These are phyloP conservation scores for Auricularia auricula-judae DNA, from an alignment of 768 basidiomycete species.

Conservation along the genomic window DNA sequence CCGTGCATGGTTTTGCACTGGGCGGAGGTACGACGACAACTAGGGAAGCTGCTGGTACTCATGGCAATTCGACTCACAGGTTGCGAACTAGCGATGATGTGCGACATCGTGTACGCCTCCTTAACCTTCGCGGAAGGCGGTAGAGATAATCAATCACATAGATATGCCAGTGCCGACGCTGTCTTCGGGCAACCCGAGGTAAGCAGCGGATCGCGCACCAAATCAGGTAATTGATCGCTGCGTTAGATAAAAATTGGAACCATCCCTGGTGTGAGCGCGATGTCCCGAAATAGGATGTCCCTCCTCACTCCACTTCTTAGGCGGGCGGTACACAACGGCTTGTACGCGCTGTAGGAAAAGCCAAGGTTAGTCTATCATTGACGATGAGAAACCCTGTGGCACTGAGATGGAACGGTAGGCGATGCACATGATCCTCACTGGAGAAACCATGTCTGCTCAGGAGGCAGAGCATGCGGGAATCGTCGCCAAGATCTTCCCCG, in stretches of 20 bases:
- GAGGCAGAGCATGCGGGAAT: conserved; percentile 46
- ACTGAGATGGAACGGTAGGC: conserved; percentile 30
- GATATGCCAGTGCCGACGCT: conserved; percentile 44
- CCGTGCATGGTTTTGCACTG: conserved; percentile 81
- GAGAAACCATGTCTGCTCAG: conserved; percentile 64
- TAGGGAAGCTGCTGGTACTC: background rate
- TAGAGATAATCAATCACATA: too few relatives aligned
- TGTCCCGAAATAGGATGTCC: background rate
- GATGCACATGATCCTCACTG: conserved; percentile 91
- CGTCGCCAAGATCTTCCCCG: conserved; percentile 54
- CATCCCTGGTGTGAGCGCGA: conserved; percentile 63
- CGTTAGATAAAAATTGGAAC: conserved; percentile 72
- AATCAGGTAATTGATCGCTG: background rate
- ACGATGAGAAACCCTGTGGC: background rate
- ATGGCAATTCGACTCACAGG: conserved; percentile 46
- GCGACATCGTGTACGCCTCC: conserved; percentile 88
- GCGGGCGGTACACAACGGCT: conserved; percentile 85
- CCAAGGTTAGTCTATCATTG: conserved; percentile 15
- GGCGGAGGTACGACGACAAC: conserved; percentile 33
- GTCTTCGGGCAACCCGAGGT: conserved; percentile 87
- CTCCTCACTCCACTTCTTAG: background rate
- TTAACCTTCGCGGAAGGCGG: too few relatives aligned
- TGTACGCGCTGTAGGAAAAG: conserved; percentile 77
- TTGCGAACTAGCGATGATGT: conserved; percentile 92
- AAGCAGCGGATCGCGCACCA: background rate